A percentile compares a stretch with the other conserved stretches of the same genome.
Evolutionary conservation across 1,139 yeast species (phyloP).

Genomic region (Hansenula lynferdii): DNA sequence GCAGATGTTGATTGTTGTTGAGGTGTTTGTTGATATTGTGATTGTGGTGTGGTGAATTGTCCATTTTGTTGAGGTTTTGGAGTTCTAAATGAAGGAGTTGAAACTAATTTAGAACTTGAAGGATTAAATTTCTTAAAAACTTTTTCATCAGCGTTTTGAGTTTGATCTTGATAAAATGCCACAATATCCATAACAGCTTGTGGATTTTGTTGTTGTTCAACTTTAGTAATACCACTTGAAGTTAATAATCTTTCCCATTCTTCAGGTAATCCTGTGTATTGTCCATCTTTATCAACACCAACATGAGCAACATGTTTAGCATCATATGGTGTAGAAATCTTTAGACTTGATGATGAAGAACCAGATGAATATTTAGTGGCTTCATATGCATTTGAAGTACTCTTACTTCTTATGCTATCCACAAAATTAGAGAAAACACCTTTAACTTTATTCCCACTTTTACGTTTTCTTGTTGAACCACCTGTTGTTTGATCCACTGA

Average conservation of each 20-base stretch:
- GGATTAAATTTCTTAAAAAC: slow-evolving; percentile 73
- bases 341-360: slow-evolving; percentile 36
- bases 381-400: slow-evolving; percentile 21
- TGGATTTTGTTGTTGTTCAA: slow-evolving; percentile 87
- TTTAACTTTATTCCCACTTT: slow-evolving; percentile 36
- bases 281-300: slow-evolving; percentile 79
- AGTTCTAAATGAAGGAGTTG: slow-evolving; percentile 29
- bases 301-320: slow-evolving; percentile 93
- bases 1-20: slow-evolving; percentile 1
- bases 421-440: slow-evolving; percentile 47
- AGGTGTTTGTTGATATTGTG: neutral
- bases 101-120: slow-evolving; percentile 17
- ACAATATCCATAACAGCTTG: slow-evolving; percentile 94
- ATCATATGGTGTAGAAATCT: slow-evolving; percentile 85
- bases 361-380: slow-evolving; percentile 21
- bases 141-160: slow-evolving; percentile 58
- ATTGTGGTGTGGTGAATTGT: slow-evolving; percentile 21
- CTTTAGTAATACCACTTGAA: slow-evolving; percentile 80
- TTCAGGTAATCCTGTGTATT: slow-evolving; percentile 84
- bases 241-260: slow-evolving; percentile 86
- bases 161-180: slow-evolving; percentile 72
- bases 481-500: slow-evolving; percentile 1
- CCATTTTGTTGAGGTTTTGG: slow-evolving; percentile 23
- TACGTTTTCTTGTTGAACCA: slow-evolving; percentile 18
- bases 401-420: slow-evolving; percentile 34